Conservation (phyloP, 2,329 filamentous ascomycete species). For the Colletotrichum tabaci region DNA sequence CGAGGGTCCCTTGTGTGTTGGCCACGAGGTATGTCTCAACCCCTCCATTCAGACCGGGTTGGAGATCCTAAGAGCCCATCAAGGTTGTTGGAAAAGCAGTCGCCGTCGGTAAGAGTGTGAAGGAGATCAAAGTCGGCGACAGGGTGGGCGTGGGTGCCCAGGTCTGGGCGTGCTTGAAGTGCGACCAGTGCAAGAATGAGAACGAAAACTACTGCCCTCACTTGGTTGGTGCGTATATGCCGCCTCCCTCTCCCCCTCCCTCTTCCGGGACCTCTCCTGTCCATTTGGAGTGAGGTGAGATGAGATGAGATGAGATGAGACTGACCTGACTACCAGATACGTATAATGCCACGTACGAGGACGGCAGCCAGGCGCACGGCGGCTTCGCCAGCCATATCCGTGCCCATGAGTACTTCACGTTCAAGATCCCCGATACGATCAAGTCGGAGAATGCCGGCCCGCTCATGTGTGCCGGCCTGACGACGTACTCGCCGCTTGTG, state of each 20-base stretch:
- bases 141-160: slow-evolving; percentile 76
- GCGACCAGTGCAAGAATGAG: slow-evolving; percentile 60
- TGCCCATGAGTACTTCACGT: slow-evolving; percentile 70
- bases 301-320: rapidly evolving
- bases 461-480: slow-evolving; percentile 85
- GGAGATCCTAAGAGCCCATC: slow-evolving; percentile 14
- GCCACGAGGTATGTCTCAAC: slow-evolving; percentile 61
- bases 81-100: slow-evolving; percentile 69
- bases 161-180: slow-evolving; percentile 69
- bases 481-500: slow-evolving; percentile 78
- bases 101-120: slow-evolving; percentile 61
- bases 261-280: too few relatives aligned
- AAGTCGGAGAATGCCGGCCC: slow-evolving; percentile 70
- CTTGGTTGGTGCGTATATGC: slow-evolving; percentile 53
- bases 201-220: slow-evolving; percentile 68
- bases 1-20: slow-evolving; percentile 65
- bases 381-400: slow-evolving; percentile 69
- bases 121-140: slow-evolving; percentile 71
- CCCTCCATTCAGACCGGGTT: neutral
- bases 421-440: slow-evolving; percentile 70
- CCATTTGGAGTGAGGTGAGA: neutral
- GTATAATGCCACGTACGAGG: slow-evolving; percentile 70
- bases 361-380: slow-evolving; percentile 75
- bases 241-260: rapidly evolving
- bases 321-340: slow-evolving; percentile 56